A percentile compares a stretch with the other conserved stretches of the same genome.
Evolutionary conservation across 106 monocot species (phyloP).

Genomic region (Gastrodia elata): DNA sequence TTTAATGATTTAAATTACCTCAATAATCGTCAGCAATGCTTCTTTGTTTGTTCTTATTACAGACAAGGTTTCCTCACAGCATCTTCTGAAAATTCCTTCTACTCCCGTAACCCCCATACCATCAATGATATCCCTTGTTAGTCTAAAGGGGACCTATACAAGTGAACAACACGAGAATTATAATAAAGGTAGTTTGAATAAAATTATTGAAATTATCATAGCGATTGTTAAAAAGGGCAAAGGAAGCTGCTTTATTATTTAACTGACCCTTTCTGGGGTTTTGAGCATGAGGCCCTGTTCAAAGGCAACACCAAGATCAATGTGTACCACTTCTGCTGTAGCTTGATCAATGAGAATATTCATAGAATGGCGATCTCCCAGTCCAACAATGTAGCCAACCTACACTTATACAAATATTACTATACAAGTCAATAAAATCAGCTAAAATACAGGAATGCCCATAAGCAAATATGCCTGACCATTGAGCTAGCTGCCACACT

Average conservation of each 20-base stretch:
- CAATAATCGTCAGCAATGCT: slow-evolving; percentile 85
- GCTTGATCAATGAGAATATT: slow-evolving; percentile 97
- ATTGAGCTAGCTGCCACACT: slow-evolving; percentile 95
- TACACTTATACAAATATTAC: slow-evolving; percentile 17
- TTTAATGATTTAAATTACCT: slow-evolving; percentile 29
- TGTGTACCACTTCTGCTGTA: slow-evolving; percentile 92
- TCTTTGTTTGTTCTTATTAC: slow-evolving; percentile 97
- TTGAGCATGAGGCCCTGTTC: slow-evolving; percentile 99
- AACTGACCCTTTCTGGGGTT: slow-evolving; percentile 91
- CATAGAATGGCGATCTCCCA: slow-evolving; percentile 98
- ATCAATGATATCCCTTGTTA: slow-evolving; percentile 91
- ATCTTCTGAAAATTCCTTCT: slow-evolving; percentile 92
- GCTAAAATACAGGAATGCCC: neutral
- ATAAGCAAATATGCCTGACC: slow-evolving; percentile 23
- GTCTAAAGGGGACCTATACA: slow-evolving; percentile 81
- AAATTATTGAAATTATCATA: neutral
- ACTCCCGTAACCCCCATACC: slow-evolving; percentile 96
- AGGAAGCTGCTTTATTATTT: neutral
- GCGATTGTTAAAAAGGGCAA: neutral
- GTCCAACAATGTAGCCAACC: slow-evolving; percentile 98
- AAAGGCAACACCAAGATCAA: slow-evolving; percentile 98
- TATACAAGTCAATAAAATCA: neutral
- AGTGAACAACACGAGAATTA: neutral
- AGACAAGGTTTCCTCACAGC: slow-evolving; percentile 91
- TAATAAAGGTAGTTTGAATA: neutral